Base-by-base conservation (phyloP, 106 monocot species). In the Iris macrosiphon region DNA sequence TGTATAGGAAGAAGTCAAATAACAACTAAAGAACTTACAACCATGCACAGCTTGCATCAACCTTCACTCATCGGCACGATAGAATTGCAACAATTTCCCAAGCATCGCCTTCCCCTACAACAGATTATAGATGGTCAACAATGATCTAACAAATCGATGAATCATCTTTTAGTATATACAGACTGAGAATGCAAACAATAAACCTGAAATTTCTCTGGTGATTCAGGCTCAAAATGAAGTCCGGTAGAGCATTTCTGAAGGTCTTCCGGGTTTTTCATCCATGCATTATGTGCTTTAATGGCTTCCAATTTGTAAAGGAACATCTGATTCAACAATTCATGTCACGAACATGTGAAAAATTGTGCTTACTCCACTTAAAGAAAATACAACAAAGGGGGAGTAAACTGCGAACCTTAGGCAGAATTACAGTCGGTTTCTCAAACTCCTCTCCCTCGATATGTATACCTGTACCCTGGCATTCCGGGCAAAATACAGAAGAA, bases 381-480 rank as follows among this genome's bases (percentile, higher is more conserved):
- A 42, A 4, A 3, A 38, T 19, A 42, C 22, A 12, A 33, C 30
- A 32, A 24, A 8, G 20, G 2, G 12, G 3, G 51, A 53, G 4
- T 0, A 51, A 19, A 42, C 3, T 18, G 23, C n/a, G 4, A 52
- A 96, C 95, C 95, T 89, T 67, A 9, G 75, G 63, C 14, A 83
- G 72, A 31, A 76, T 49, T 33, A 89, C 67, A 16, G 45, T 63
- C 29, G 77, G 79, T 49, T 74, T 74, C 57, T 96, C 89, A 28
- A 85, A 49, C 62, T 80, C 72, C 20, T 80, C 71, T 31, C 72
- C 82, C 22, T 70, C 40, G 1, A 80, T 54, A 51, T 49, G 31
- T 4, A 67, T 55, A 41, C 95, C 95, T 35, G 82, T 89, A 19
- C 95, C 95, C 41, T 89, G 85, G 39, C 95, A 96, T 63, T 85